Percentiles rank a stretch among this genome's conserved stretches.
Evolutionary conservation across 495 filamentous ascomycete species (phyloP).

Genomic region (Cryomyces antarcticus): DNA sequence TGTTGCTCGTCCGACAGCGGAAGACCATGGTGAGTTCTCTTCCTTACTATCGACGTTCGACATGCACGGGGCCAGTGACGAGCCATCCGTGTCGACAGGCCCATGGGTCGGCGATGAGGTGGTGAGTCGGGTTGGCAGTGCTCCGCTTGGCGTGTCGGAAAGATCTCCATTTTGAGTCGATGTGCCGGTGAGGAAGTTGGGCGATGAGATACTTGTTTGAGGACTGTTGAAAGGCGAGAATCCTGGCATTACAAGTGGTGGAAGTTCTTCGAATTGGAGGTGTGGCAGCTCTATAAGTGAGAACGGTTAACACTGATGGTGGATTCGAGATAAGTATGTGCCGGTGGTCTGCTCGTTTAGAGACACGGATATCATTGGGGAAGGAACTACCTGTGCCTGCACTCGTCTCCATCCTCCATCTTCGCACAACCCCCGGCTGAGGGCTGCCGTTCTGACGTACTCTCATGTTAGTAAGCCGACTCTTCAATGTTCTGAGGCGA

Average conservation of each 20-base stretch:
- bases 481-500: too few species aligned
- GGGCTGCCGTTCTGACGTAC: too few species aligned
- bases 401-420: too few species aligned
- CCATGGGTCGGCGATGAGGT: neutral
- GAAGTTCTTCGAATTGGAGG: neutral
- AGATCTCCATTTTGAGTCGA: neutral
- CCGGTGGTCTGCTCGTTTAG: too few species aligned
- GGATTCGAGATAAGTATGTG: too few species aligned
- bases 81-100: too few species aligned
- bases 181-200: neutral
- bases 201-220: neutral
- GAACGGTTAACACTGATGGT: too few species aligned
- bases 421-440: too few species aligned
- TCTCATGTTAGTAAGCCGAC: too few species aligned
- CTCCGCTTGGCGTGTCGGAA: neutral
- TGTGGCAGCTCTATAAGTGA: neutral
- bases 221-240: neutral
- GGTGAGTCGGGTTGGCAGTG: neutral
- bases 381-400: too few species aligned
- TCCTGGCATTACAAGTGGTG: neutral
- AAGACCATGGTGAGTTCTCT: conserved; percentile 33
- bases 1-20: conserved; percentile 56
- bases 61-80: too few species aligned
- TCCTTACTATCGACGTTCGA: neutral
- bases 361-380: too few species aligned